Percentiles rank a stretch among this genome's conserved stretches.
These are phyloP conservation scores for Ustilago curta DNA, from an alignment of 1,284 basidiomycete genomes.

Conservation along the genomic window DNA sequence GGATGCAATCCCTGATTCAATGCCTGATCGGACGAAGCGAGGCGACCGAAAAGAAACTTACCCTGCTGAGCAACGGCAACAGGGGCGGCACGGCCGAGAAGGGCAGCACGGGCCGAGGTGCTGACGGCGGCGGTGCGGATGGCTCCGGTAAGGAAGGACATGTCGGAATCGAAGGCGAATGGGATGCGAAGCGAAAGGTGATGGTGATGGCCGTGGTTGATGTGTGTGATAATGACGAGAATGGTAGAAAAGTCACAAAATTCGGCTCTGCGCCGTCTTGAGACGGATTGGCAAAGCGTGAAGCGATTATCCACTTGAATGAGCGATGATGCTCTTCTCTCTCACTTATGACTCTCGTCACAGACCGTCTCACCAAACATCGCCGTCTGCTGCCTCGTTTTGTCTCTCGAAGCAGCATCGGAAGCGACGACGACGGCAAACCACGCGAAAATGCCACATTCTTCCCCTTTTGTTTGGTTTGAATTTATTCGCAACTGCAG, in stretches of 20 bases:
- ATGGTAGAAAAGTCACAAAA: constrained; percentile 3
- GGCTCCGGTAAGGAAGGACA: constrained; percentile 64
- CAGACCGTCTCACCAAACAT: constrained; percentile 7
- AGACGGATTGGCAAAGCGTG: constrained; percentile 18
- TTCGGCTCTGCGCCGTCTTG: constrained; percentile 1
- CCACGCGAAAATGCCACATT: constrained; percentile 33
- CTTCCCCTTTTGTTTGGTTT: neutral
- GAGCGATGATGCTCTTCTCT: constrained; percentile 10
- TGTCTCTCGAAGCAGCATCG: constrained; percentile 6
- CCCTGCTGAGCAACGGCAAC: constrained; percentile 50
- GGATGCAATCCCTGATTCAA: neutral
- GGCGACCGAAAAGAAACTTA: constrained; percentile 19
- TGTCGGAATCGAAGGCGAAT: constrained; percentile 16
- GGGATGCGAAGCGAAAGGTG: constrained; percentile 2
- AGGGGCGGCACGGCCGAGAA: constrained; percentile 45
- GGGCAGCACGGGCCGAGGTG: constrained; percentile 52
- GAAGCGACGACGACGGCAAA: constrained; percentile 20
- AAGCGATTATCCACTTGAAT: constrained; percentile 9
- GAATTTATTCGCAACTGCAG: constrained; percentile 7
- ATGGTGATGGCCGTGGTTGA: constrained; percentile 12
- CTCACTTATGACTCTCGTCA: constrained; percentile 2
- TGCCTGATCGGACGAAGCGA: constrained; percentile 10
- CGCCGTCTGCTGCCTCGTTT: constrained; percentile 28
- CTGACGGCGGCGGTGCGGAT: constrained; percentile 62
- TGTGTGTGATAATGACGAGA: constrained; percentile 3